A percentile compares a stretch with the other conserved stretches of the same genome.
Conservation (phyloP, 2,329 filamentous ascomycete genomes). For the Shiraia bambusicola region DNA sequence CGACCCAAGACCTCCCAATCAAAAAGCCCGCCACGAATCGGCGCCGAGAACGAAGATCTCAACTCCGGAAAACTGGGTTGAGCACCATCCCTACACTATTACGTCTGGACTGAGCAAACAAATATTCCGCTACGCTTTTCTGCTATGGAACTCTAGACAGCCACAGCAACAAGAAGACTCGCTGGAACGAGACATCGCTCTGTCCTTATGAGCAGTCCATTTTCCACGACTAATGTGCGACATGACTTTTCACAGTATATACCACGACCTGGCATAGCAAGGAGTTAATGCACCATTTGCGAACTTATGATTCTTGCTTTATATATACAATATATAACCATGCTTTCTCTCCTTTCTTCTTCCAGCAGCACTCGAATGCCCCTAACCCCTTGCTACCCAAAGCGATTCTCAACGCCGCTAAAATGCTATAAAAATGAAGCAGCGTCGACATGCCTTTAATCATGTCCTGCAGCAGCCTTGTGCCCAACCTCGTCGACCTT, state of each 20-base stretch:
- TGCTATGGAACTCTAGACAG: too few relatives aligned
- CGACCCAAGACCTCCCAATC: conserved; percentile 32
- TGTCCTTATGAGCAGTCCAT: too few relatives aligned
- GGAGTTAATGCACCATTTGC: background rate
- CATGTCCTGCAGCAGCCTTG: background rate
- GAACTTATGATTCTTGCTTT: background rate
- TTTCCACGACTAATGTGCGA: too few relatives aligned
- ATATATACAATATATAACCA: background rate
- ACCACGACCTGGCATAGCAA: conserved; percentile 1
- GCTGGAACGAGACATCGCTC: too few relatives aligned
- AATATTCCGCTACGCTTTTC: too few relatives aligned
- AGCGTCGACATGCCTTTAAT: background rate
- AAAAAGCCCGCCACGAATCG: conserved; percentile 43
- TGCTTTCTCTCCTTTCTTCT: background rate
- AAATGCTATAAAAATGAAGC: conserved; percentile 3
- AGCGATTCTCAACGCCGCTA: background rate
- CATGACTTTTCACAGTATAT: background rate
- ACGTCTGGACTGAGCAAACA: background rate
- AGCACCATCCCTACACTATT: background rate
- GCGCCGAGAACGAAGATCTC: conserved; percentile 33
- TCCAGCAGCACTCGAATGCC: too few relatives aligned
- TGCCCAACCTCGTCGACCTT: background rate
- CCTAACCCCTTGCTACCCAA: too few relatives aligned
- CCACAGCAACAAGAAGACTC: too few relatives aligned
- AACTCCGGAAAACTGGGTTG: background rate